Evolutionary conservation across 2,329 filamentous ascomycete genomes (phyloP), one percentile per base, ranked within the genome.

Genomic region (Fusarium sublunatum): DNA sequence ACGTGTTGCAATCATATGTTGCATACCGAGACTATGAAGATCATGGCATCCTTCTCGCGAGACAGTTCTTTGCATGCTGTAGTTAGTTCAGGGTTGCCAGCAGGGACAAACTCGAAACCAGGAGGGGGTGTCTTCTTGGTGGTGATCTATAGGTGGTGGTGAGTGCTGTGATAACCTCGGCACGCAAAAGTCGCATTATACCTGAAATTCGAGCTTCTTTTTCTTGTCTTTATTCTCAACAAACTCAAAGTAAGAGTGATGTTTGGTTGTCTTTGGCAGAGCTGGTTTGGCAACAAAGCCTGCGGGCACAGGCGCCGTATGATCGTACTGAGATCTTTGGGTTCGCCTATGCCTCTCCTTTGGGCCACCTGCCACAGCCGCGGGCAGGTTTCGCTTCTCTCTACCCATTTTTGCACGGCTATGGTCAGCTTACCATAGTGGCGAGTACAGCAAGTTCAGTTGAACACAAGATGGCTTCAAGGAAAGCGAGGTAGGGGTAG

Each of bases 21-120:
- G 63, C 83, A 66, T 80, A 88, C 87, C 69, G 86, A 87, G 43
- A 90, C 87, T 55, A 89, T 88, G 66, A 87, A 89, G 13, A 89
- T 84, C 82, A 88, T 85, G 40, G 85, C 86, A 66, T 82, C 86
- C 46, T 80, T 78, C 65, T 87, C 83, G 62, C 87, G 81, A 2
- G 87, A 89, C 19, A 88, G 73, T 67, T 89, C 87, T 73, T 89
- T 89, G 78, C 87, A 90, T 39, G 80, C 76, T 52, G 77, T 78
- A 6, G 86, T 88, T 69, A 90, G 75, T 60, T 82, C 79, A 22
- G 86, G 87, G 63, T 89, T 84, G 45, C 87, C 87, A 46, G 84
- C 82, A 29, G 87, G 85, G 39, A 90, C 82, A 70, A 88, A 89
- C 61, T 83, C 81, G 70, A 86, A 89, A 39, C 86, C 86, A 2